phyloP scores from a whole-genome alignment of 176 grass and related monocot genomes.

The Microstegium vimineum region DNA sequence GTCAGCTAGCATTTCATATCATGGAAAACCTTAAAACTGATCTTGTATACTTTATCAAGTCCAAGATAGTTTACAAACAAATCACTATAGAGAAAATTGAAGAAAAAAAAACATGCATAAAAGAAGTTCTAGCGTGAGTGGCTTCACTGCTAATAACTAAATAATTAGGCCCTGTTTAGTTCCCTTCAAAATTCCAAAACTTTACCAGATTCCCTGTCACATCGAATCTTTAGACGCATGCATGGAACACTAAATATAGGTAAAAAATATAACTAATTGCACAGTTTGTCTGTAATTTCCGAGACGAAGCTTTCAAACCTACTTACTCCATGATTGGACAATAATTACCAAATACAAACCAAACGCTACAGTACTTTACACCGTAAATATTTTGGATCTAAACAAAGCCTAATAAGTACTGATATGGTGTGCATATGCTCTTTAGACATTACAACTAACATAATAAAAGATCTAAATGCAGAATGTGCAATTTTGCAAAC shows the following conservation, averaged over 20 bases:
- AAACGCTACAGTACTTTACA: too few relatives aligned
- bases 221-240: too few relatives aligned
- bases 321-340: too few relatives aligned
- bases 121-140: background rate
- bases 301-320: too few relatives aligned
- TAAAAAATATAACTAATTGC: too few relatives aligned
- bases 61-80: background rate
- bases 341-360: too few relatives aligned
- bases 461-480: conserved; percentile 4
- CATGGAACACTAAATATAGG: too few relatives aligned
- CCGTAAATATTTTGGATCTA: too few relatives aligned
- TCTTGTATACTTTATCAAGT: background rate
- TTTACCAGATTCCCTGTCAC: too few relatives aligned
- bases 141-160: background rate
- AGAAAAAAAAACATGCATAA: background rate
- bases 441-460: conserved; percentile 14
- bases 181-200: too few relatives aligned
- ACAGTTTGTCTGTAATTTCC: too few relatives aligned
- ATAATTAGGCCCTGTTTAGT: too few relatives aligned
- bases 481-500: background rate
- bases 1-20: background rate
- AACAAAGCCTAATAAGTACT: background rate
- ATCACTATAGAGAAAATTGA: background rate
- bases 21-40: background rate
- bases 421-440: background rate